These are phyloP conservation scores for Boletus pseudo-olivaceus DNA, from an alignment of 768 basidiomycete genomes.

Conservation along the genomic window DNA sequence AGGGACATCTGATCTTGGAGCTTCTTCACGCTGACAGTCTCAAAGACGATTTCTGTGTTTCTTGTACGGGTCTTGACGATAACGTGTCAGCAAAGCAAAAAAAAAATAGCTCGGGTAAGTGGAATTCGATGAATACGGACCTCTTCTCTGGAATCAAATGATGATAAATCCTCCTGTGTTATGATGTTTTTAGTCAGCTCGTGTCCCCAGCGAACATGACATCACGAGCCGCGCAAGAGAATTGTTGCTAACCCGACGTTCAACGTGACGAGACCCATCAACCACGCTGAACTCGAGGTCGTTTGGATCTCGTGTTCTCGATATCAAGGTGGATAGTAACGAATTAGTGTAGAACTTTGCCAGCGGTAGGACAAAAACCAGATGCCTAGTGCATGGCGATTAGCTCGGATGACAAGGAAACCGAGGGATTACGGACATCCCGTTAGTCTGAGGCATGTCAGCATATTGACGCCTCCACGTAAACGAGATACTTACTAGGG, in stretches of 20 bases:
- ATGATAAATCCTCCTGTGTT: slow-evolving; percentile 10
- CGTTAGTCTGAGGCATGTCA: slow-evolving; percentile 21
- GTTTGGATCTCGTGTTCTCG: slow-evolving; percentile 21
- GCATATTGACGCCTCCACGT: not conserved
- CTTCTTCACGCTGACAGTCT: slow-evolving; percentile 16
- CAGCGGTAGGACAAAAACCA: slow-evolving; percentile 31
- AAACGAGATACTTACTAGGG: slow-evolving; percentile 10
- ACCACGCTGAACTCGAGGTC: slow-evolving; percentile 23
- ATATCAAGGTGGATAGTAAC: slow-evolving; percentile 32
- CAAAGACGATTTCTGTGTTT: slow-evolving; percentile 20
- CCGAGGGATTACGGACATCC: slow-evolving; percentile 8
- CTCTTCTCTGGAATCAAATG: slow-evolving; percentile 10
- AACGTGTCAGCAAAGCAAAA: not conserved
- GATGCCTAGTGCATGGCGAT: slow-evolving; percentile 16
- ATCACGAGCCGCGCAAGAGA: not conserved
- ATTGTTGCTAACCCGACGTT: slow-evolving; percentile 16
- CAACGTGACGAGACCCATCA: slow-evolving; percentile 18
- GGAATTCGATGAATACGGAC: not conserved
- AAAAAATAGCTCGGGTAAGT: not conserved
- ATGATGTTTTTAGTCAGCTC: slow-evolving; percentile 6
- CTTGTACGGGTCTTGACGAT: slow-evolving; percentile 8
- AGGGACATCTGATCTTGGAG: slow-evolving; percentile 6
- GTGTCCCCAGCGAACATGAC: not conserved
- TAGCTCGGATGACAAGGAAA: not conserved
- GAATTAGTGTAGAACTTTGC: slow-evolving; percentile 37